Percentiles rank a stretch among this genome's conserved stretches.
Evolutionary conservation across 352 stramenopile genomes (phyloP).

Genomic region (Thalassiosira gravida): DNA sequence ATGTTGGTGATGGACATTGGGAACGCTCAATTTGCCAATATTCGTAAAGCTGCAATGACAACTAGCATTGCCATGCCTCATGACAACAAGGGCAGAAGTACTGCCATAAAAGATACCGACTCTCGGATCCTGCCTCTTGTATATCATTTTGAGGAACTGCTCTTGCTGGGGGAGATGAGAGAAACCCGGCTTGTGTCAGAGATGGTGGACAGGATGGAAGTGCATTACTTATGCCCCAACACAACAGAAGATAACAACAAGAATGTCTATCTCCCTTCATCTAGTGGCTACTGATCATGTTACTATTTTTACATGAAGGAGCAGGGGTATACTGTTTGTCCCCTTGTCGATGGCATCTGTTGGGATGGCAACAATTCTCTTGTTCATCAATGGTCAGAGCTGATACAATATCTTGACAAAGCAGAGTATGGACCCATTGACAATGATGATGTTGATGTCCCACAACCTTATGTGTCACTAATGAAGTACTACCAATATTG

Average conservation of each 20-base stretch:
- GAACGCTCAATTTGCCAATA: too few relatives aligned
- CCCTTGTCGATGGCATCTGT: background rate
- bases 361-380: too few relatives aligned
- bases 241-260: slow-evolving; percentile 22
- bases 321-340: slow-evolving; percentile 4
- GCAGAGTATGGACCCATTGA: too few relatives aligned
- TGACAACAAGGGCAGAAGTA: slow-evolving; percentile 1
- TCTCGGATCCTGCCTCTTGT: background rate
- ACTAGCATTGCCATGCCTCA: too few relatives aligned
- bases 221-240: background rate
- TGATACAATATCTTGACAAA: too few relatives aligned
- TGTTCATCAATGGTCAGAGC: too few relatives aligned
- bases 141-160: slow-evolving; percentile 10
- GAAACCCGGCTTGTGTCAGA: slow-evolving; percentile 4
- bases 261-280: slow-evolving; percentile 17
- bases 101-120: background rate
- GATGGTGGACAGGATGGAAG: background rate
- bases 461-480: too few relatives aligned
- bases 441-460: too few relatives aligned
- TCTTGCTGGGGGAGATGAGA: slow-evolving; percentile 4
- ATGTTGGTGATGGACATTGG: too few relatives aligned
- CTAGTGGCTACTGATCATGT: slow-evolving; percentile 8
- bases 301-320: slow-evolving; percentile 26
- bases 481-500: too few relatives aligned
- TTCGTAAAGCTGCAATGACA: too few relatives aligned